phyloP scores from a whole-genome alignment of 352 stramenopile species.

The Pythium phragmiticola region DNA sequence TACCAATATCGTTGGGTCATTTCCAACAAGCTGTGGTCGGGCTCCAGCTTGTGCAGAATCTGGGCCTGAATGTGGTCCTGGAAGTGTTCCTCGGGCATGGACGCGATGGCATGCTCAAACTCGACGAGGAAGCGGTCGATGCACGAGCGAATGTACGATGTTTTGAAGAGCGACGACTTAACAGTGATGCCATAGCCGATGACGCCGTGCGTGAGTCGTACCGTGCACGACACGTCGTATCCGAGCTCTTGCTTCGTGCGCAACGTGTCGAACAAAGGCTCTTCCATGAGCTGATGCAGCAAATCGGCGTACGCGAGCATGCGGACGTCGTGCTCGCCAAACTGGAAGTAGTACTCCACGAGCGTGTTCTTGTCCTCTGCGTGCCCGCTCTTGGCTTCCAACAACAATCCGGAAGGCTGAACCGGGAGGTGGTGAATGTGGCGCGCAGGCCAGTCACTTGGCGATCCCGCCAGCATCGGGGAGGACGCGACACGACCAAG shows the following conservation, averaged over 20 bases:
- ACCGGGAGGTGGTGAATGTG: slow-evolving; percentile 60
- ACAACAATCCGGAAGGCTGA: slow-evolving; percentile 40
- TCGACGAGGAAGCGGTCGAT: slow-evolving; percentile 76
- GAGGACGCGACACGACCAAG: slow-evolving; percentile 34
- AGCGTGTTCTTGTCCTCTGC: slow-evolving; percentile 79
- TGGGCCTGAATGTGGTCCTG: slow-evolving; percentile 78
- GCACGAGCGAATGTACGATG: slow-evolving; percentile 59
- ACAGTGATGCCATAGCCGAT: slow-evolving; percentile 84
- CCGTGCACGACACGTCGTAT: slow-evolving; percentile 88
- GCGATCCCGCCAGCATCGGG: slow-evolving; percentile 24
- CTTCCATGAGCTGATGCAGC: slow-evolving; percentile 87
- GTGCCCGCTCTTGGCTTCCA: slow-evolving; percentile 70
- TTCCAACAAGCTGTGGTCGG: slow-evolving; percentile 79
- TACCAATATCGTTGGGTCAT: slow-evolving; percentile 79
- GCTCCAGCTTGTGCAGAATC: slow-evolving; percentile 78
- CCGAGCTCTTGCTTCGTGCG: slow-evolving; percentile 88
- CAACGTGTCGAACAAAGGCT: slow-evolving; percentile 86
- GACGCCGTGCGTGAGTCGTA: slow-evolving; percentile 79
- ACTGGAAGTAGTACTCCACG: slow-evolving; percentile 87
- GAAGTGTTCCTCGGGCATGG: slow-evolving; percentile 72
- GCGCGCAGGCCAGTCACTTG: slow-evolving; percentile 32
- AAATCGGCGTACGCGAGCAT: slow-evolving; percentile 76
- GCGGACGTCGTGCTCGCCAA: slow-evolving; percentile 63
- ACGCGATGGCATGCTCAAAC: slow-evolving; percentile 71
- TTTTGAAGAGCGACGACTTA: slow-evolving; percentile 72